Evolutionary conservation across 768 basidiomycete species (phyloP).

Genomic region (Fomitopsis pulvina): DNA sequence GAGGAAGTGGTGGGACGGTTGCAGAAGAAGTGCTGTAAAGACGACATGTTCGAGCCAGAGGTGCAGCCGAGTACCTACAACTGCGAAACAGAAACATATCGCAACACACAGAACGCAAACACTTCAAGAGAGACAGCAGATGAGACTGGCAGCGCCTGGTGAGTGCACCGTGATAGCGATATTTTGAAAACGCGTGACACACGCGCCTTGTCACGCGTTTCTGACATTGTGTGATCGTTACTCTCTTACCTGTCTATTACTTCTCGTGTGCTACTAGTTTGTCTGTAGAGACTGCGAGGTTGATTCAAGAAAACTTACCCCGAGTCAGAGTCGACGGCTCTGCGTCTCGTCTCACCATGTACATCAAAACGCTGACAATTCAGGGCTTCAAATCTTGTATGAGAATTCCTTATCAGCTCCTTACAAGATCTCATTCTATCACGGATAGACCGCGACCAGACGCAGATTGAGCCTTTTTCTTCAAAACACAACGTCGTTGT

Average conservation of each 20-base stretch:
- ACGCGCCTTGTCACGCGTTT: slow-evolving; percentile 3
- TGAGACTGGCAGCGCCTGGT: not conserved
- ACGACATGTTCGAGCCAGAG: not conserved
- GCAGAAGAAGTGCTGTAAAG: not conserved
- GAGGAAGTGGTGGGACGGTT: slow-evolving; percentile 11
- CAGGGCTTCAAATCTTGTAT: slow-evolving; percentile 99
- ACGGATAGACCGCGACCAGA: slow-evolving; percentile 86
- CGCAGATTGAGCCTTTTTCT: slow-evolving; percentile 91
- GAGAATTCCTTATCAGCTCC: too few relatives aligned
- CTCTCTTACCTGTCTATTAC: not conserved
- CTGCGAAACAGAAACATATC: not conserved
- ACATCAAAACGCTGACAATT: slow-evolving; percentile 84
- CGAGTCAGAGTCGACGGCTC: not conserved
- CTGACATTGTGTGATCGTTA: not conserved
- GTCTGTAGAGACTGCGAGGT: too few relatives aligned
- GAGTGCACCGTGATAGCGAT: not conserved
- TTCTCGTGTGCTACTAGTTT: too few relatives aligned
- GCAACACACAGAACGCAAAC: too few relatives aligned
- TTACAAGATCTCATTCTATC: too few relatives aligned
- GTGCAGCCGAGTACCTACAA: not conserved
- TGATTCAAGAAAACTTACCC: not conserved
- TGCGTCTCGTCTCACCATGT: slow-evolving; percentile 36
- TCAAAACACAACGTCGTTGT: slow-evolving; percentile 95
- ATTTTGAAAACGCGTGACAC: slow-evolving; percentile 4
- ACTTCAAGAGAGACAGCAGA: too few relatives aligned